A percentile compares a stretch with the other conserved stretches of the same genome.
These are phyloP conservation scores for Delitschia confertaspora DNA, from an alignment of 495 filamentous ascomycete genomes.

Conservation along the genomic window DNA sequence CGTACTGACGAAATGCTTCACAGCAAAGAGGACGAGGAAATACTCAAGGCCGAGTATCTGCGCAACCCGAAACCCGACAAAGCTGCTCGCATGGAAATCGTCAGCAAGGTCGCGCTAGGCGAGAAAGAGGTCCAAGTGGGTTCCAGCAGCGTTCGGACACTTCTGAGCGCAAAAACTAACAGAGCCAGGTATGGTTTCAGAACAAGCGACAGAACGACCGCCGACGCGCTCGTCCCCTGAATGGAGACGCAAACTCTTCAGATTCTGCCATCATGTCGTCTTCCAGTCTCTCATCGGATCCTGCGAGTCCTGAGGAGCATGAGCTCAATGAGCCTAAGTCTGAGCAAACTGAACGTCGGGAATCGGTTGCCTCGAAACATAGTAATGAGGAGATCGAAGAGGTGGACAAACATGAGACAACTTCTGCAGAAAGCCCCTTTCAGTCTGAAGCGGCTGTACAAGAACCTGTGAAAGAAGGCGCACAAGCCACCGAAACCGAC, in stretches of 20 bases:
- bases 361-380: too few species aligned
- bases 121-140: slow-evolving; percentile 98
- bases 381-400: neutral
- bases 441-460: neutral
- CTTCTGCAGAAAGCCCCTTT: neutral
- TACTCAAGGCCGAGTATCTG: slow-evolving; percentile 81
- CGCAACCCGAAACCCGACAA: slow-evolving; percentile 90
- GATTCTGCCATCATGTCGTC: slow-evolving; percentile 56
- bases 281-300: slow-evolving; percentile 31
- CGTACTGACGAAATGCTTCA: slow-evolving; percentile 44
- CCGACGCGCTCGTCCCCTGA: slow-evolving; percentile 76
- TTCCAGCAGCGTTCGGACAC: too few species aligned
- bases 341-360: neutral
- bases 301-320: slow-evolving; percentile 11
- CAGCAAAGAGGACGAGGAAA: slow-evolving; percentile 66
- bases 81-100: slow-evolving; percentile 70
- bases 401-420: neutral
- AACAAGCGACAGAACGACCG: slow-evolving; percentile 92
- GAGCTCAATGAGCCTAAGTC: neutral
- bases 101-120: slow-evolving; percentile 74
- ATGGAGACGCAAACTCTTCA: slow-evolving; percentile 23
- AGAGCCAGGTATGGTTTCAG: slow-evolving; percentile 91
- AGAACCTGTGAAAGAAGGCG: neutral
- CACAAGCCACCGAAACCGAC: neutral
- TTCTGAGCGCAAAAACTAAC: too few species aligned